Evolutionary conservation across 306 rosid genomes (phyloP).

Genomic region (Betula pendula): DNA sequence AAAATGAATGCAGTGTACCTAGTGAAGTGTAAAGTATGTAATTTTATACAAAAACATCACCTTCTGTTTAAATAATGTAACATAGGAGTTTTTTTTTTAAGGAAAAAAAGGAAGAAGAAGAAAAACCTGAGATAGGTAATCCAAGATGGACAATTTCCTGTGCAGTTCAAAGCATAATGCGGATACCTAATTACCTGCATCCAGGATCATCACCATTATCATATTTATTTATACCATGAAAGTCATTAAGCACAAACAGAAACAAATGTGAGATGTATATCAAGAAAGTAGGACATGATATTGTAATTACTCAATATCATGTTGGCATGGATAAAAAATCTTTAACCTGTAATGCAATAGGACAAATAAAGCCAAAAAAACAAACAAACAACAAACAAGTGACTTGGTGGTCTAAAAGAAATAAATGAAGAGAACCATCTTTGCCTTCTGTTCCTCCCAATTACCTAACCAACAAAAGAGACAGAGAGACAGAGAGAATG

Average conservation of each 20-base stretch:
- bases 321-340: conserved; percentile 8
- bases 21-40: conserved; percentile 22
- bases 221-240: conserved; percentile 8
- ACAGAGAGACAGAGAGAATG: background rate
- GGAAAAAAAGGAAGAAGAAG: conserved; percentile 4
- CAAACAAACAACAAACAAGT: background rate
- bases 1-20: conserved; percentile 91
- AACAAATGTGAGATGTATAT: background rate
- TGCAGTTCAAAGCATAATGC: conserved; percentile 72
- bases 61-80: conserved; percentile 3
- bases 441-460: background rate
- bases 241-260: conserved; percentile 10
- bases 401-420: background rate
- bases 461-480: background rate
- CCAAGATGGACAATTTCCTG: conserved; percentile 76
- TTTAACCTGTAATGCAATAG: background rate
- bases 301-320: background rate
- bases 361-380: background rate
- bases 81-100: background rate
- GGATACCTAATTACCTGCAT: conserved; percentile 86
- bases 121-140: conserved; percentile 80
- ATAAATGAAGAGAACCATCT: background rate
- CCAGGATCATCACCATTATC: conserved; percentile 22
- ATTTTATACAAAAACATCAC: conserved; percentile 8
- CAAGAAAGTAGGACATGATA: background rate